Conservation (phyloP, 768 basidiomycete genomes). For the Gyrodon lividus region DNA sequence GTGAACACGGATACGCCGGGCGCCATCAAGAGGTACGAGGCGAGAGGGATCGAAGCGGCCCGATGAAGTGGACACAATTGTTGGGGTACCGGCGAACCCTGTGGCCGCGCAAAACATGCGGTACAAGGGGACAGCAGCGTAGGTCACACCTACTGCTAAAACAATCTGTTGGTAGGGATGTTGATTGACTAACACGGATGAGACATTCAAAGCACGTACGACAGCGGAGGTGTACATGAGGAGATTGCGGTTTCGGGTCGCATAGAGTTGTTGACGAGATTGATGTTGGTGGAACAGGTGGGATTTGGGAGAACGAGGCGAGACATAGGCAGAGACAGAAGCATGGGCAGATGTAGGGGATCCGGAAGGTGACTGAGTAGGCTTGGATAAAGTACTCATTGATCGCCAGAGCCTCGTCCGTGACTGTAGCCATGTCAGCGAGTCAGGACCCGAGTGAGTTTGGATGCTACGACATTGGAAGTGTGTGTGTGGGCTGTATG, state of each 20-base stretch:
- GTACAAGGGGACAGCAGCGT: constrained; percentile 96
- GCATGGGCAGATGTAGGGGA: constrained; percentile 16
- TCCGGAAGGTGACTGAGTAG: neutral
- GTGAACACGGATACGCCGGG: constrained; percentile 83
- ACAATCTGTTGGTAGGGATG: constrained; percentile 54
- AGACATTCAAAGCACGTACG: constrained; percentile 42
- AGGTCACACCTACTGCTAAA: constrained; percentile 79
- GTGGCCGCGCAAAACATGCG: constrained; percentile 98
- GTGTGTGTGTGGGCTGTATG: neutral
- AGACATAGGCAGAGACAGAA: neutral
- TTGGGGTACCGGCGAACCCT: constrained; percentile 93
- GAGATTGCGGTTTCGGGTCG: constrained; percentile 65
- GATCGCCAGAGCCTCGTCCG: constrained; percentile 2
- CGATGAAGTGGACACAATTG: constrained; percentile 60
- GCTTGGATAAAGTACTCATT: neutral
- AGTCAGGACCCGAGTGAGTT: neutral
- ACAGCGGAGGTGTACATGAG: constrained; percentile 85
- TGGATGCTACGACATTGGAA: neutral
- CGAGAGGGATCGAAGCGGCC: constrained; percentile 83
- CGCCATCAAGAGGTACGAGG: constrained; percentile 68
- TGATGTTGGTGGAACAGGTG: constrained; percentile 23
- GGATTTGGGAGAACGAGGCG: neutral
- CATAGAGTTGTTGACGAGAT: constrained; percentile 44
- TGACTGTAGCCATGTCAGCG: neutral
- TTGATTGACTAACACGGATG: constrained; percentile 1